phyloP scores from a whole-genome alignment of 2,329 filamentous ascomycete genomes.

The Cercospora zeae-maydis region DNA sequence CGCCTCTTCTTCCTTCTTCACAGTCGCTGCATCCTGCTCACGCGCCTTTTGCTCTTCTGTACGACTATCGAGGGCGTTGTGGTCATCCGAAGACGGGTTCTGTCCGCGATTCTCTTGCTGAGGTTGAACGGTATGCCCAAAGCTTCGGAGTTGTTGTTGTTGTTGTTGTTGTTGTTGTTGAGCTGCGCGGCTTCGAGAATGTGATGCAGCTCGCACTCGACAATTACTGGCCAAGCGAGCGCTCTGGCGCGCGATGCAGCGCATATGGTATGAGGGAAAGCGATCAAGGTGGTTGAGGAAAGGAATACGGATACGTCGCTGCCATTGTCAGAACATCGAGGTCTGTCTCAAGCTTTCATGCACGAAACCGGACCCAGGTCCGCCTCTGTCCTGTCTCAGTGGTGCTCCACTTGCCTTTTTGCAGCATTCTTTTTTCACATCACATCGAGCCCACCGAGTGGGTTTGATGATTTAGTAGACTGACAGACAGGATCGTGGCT shows the following conservation, averaged over 20 bases:
- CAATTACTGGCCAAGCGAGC: conserved; percentile 29
- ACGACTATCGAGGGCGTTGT: conserved; percentile 20
- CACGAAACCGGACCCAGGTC: not conserved
- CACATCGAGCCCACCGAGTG: not conserved
- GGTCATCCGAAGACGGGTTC: conserved; percentile 20
- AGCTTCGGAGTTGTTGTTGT: conserved; percentile 14
- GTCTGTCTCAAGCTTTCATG: not conserved
- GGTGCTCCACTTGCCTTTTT: not conserved
- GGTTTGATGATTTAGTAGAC: not conserved
- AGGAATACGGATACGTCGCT: not conserved
- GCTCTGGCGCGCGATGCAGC: conserved; percentile 34
- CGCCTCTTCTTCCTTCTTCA: conserved; percentile 11
- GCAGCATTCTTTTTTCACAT: not conserved
- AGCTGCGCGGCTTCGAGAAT: conserved; percentile 8
- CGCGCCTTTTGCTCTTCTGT: conserved; percentile 23
- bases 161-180: not conserved
- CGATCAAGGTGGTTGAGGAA: not conserved
- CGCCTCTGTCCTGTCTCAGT: not conserved
- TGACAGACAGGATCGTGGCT: too few species aligned
- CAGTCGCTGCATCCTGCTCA: conserved; percentile 12
- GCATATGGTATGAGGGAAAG: conserved; percentile 23
- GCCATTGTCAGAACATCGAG: not conserved
- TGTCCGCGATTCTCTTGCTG: conserved; percentile 23
- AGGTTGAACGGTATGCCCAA: conserved; percentile 24
- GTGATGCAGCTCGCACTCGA: conserved; percentile 24